Base-by-base conservation (phyloP, 2,329 filamentous ascomycete genomes). In the Cordyceps cateniannulata region DNA sequence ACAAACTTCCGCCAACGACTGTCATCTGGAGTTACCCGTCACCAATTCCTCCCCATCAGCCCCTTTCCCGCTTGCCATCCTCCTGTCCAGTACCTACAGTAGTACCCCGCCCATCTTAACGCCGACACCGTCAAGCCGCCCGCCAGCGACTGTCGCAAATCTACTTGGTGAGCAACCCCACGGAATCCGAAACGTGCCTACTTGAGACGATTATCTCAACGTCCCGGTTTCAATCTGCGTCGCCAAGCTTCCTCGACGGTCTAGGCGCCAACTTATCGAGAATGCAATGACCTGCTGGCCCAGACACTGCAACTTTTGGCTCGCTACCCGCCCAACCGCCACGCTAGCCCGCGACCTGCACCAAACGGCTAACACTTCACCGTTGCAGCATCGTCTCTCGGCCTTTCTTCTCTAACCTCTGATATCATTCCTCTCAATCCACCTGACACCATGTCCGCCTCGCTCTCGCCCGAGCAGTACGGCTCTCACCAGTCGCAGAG, bases 381-480 rank as follows among this genome's bases (percentile, higher is more conserved):
- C 20, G 20, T 27, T 27, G 24, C 51, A 56, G 51, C 16, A 32
- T 56, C 32, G 29, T 40, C 35, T 42, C 44, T 27, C 6, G 49
- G 50, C n/a, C 40, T 12, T 27, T 20, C 24, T 32, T 42, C n/a
- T 35, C 47, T 16, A 16, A 16, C 24, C 35, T 42, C 32, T 42
- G 29, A 53, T 40, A 45, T 42, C n/a, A 54, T 29, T 48, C 12
- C n/a, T 44, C 29, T 22, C 18, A 24, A 38, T 18, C 10, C 5
- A 29, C 9, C 25, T 22, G 49, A 22, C 52, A 20, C 29, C 25
- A 57, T 61, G 59, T 38, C 59, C 18, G 44, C 79, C n/a, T 79
- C 80, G 9, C 64, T 77, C 50, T 80, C 81, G 52, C 77, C 79
- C 27, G 71, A 73, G 47, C 71, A 72, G 50, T 69, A 69, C 50